Evolutionary conservation across 371 early-diverging fungal species (phyloP), one percentile per base, ranked within the genome.

Genomic region (Rhizopus arrhizus): DNA sequence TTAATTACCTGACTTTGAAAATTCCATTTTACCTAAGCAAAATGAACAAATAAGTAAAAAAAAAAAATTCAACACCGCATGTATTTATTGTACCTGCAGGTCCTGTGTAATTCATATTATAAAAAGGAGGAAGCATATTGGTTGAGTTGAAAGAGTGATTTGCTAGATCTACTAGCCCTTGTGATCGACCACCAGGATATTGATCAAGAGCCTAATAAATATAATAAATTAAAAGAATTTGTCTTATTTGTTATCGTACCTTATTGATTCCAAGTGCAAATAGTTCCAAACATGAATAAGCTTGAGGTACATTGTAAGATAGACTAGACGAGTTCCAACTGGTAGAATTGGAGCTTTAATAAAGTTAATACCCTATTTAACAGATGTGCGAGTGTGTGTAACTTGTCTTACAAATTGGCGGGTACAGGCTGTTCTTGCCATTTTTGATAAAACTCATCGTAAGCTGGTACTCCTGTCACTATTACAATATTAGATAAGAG

Each of bases 91-190:
- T 61, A 77, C 79, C 79, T 59, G 74, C 72, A 28, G 79, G 79
- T 1, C 79, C 79, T 36, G 74, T 69, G 40, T 75, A 73, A 61
- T 78, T 71, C 16, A 75, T 41, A 45, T 73, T 75, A 38, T 69
- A 78, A 41, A 69, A 70, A 4, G 51, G 32, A 3, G 79, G 79
- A 43, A 63, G 73, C 75, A 78, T 75, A 8, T n/a, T 51, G 8
- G 69, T 54, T 6, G 72, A 58, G 53, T 75, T 68, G 46, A 78
- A 78, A 5, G 48, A 58, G 0, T 54, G 52, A 11, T 56, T 51
- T 4, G 42, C 28, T 5, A 78, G 45, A 59, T 68, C 79, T 4
- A 52, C 33, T 31, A 78, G 42, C 11, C 70, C 79, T 15, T 49
- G 33, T 9, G 61, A 16, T 50, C 79, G 56, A 3, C 79, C 79